Evolutionary conservation across 1,139 yeast species (phyloP), one percentile per base, ranked within the genome.

Genomic region (Suhomyces guaymorum): DNA sequence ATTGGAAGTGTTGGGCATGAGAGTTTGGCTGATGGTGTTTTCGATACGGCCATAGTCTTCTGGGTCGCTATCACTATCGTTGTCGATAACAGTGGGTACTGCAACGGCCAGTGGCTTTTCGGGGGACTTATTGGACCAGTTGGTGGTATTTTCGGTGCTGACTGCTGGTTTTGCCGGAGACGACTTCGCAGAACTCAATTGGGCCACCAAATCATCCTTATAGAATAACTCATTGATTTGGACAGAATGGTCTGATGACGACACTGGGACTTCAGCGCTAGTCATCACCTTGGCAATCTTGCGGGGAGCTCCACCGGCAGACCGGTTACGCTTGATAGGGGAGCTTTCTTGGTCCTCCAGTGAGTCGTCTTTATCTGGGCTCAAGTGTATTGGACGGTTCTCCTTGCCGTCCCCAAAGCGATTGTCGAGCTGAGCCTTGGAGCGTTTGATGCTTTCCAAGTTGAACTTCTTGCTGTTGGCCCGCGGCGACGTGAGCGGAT

Each of bases 41-140:
- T 51, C 56, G 26, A 46, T 45, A 30, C 53, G 35, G 4, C 52
- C 54, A 28, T 47, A 46, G 26, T 48, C 55, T 13, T 55, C 59
- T 4, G 52, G 50, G 24, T 57, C 63, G 26, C 55, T 52, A 28
- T 55, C 62, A 30, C 56, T 51, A 25, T 55, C 63, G 19, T 56
- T 54, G 33, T 59, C 59, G 29, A 58, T 51, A 2, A 52, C 47
- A 6, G 47, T 27, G 6, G 41, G 33, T n/a, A 31, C 21, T 9
- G 34, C 23, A 4, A 12, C 7, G 19, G 8, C 8, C 16, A 7
- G 27, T 15, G 9, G 27, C 15, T 14, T 26, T 11, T 8, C 16
- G 20, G 6, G 30, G 25, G 12, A 21, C 21, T 5, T 13, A 13
- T 13, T 18, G 19, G 1, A 22, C 15, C 4, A n/a, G 12, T 10